These are phyloP conservation scores for Oryza glumipatula DNA, from an alignment of 176 grass and related monocot species.

Conservation along the genomic window DNA sequence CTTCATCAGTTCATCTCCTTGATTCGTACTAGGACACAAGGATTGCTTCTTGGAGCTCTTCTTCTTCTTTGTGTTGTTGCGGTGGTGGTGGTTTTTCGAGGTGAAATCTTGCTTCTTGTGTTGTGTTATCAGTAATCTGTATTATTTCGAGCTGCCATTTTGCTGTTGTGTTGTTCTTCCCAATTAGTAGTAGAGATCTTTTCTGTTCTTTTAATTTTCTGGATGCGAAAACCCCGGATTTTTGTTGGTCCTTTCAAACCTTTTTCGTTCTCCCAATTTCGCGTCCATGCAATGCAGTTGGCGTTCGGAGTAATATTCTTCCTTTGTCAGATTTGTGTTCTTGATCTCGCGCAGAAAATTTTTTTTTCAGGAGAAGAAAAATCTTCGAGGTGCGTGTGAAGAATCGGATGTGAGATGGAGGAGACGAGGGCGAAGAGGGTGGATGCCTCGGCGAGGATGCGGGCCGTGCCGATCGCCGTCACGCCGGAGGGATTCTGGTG, in stretches of 20 bases:
- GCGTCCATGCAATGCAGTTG: neutral
- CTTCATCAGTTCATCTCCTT: neutral
- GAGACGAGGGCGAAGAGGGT: conserved; percentile 39
- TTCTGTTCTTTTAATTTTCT: too few species aligned
- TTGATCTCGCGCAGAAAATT: neutral
- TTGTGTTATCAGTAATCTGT: too few species aligned
- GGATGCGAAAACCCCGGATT: neutral
- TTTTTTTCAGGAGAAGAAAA: neutral
- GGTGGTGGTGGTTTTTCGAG: neutral
- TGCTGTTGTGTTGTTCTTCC: conserved; percentile 1
- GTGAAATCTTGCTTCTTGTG: conserved; percentile 14
- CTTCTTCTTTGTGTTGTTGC: neutral
- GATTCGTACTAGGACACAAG: neutral
- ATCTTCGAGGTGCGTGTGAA: neutral
- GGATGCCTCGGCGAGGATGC: conserved; percentile 41
- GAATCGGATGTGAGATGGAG: conserved; percentile 40
- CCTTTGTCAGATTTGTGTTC: neutral
- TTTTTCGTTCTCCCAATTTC: neutral
- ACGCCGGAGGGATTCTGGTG: conserved; percentile 95
- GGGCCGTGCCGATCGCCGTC: conserved; percentile 81
- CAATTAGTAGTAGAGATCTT: neutral
- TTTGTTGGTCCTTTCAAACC: neutral
- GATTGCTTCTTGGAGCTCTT: neutral
- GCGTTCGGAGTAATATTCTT: neutral
- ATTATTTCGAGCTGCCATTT: neutral